Conservation (phyloP, 257 asterid species). For the Salvia miltiorrhiza region DNA sequence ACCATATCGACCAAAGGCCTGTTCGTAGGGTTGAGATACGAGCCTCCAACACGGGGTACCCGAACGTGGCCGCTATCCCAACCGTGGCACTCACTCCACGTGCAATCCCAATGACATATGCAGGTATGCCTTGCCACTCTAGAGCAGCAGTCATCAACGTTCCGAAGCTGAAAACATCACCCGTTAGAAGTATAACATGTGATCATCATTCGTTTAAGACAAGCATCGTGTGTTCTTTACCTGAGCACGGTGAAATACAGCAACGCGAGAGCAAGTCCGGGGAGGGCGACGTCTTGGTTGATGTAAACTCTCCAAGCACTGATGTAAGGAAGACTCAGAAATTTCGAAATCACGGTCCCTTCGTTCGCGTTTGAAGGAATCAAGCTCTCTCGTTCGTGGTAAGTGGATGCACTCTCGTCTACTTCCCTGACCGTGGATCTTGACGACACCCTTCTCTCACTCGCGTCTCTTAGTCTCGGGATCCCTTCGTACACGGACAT, state of each 20-base stretch:
- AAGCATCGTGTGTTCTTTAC: constrained; percentile 29
- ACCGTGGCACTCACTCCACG: constrained; percentile 76
- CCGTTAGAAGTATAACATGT: not conserved
- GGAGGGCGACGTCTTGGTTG: constrained; percentile 66
- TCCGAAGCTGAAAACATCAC: constrained; percentile 63
- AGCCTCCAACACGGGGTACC: constrained; percentile 62
- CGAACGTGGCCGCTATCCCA: constrained; percentile 81
- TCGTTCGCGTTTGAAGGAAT: constrained; percentile 5
- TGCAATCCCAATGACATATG: constrained; percentile 77
- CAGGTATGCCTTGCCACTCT: constrained; percentile 90
- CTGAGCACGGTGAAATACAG: constrained; percentile 78
- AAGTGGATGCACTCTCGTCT: constrained; percentile 23
- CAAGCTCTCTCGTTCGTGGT: constrained; percentile 25
- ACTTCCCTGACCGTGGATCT: constrained; percentile 28
- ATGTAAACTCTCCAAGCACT: constrained; percentile 75
- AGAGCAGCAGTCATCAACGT: constrained; percentile 87
- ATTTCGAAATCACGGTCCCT: constrained; percentile 20
- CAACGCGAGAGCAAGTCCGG: constrained; percentile 80
- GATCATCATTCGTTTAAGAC: not conserved
- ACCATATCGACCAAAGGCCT: constrained; percentile 96
- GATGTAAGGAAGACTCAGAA: constrained; percentile 44
- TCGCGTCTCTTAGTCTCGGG: constrained; percentile 53
- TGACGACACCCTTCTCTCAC: constrained; percentile 30
- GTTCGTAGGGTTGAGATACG: constrained; percentile 62
- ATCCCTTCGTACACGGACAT: constrained; percentile 69